Base-by-base conservation (phyloP, 2,329 filamentous ascomycete species). In the Neopestalotiopsis clavispora region DNA sequence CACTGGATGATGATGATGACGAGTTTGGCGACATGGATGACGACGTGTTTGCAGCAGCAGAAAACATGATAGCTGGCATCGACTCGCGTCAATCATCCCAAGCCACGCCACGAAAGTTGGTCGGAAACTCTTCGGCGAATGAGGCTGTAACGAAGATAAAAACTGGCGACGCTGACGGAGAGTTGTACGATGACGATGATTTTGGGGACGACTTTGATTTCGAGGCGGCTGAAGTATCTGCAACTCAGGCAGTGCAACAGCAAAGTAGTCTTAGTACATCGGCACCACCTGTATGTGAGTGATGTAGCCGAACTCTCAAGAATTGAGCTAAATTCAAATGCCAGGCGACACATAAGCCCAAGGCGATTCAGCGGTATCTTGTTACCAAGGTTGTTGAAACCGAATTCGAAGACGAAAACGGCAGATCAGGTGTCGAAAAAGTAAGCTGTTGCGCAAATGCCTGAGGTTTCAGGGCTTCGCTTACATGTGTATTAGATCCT, bases 331-430 rank as follows among this genome's bases (percentile, higher is more conserved):
- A 66, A 58, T 7, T 14, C 77, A 78, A 81, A 82, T 80, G 84
- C 84, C 88, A 92, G 92, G 89, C 87, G 81, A 87, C 84, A 78
- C 83, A 86, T 78, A 92, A 91, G 79, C 83, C 86, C 74, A 91
- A 90, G 83, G 89, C 91, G 62, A 97, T 97, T 76, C 94, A 97
- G 81, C 91, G 95, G 73, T 97, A 97, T 82, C 84, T 95, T 71
- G 88, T 98, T 74, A 92, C 91, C 72, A 90, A 91, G 76, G 89
- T 95, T 73, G 83, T 92, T 70, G 88, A 93, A 70, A 88, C 88
- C 74, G 86, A 90, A 60, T 97, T 93, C 79, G 82, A 84, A 69
- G 89, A 91, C 78, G 84, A 87, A 28, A 86, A 85, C 72, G 90
- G 91, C 59, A 84, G 87, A 72, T 80, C 83, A 64, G 85, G 84